Evolutionary conservation across 2,329 filamentous ascomycete species (phyloP), one percentile per base, ranked within the genome.

Genomic region (Microcera coccophila): DNA sequence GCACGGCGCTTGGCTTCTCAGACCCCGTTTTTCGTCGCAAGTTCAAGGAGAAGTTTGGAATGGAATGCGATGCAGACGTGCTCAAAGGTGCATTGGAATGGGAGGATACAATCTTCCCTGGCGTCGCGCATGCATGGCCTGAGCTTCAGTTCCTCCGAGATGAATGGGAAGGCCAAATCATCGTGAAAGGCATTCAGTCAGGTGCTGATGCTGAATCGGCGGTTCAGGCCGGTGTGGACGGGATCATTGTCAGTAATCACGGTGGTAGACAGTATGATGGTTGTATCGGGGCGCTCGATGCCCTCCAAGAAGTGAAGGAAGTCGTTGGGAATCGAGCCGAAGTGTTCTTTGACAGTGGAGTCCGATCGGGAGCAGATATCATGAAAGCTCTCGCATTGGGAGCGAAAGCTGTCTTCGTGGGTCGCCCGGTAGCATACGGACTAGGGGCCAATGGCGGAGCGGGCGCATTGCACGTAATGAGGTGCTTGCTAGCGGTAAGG

Each of bases 1-100:
- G 84, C 3, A 75, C 78, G 38, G 69, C 75, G 34, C 72, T 82
- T 3, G 83, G 82, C 2, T 81, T 88, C 50, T 73, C 73, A 2
- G 84, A 89, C 56, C 82, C 83, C 0, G 79, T 82, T 0, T 87
- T 85, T 60, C 55, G 52, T 16, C 37, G 19, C 1, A 2, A 49
- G 2, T 57, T 49, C 14, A 50, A 50, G 2, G 48, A 53, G 38
- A 44, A 32, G 47, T 9, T 52, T 33, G 33, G 42, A 57, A 7
- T 52, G 24, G 55, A 3, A 51, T 55, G 37, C 22, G 22, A 26
- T 58, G 29, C 39, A 49, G 11, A 54, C 44, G 39, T 1, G 50
- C 45, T 39, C 50, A 48, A 5, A 57, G 55, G 55, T 46, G 53
- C 9, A 48, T 51, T 12, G 52, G 52, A 1, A 47, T 58, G 22